Evolutionary conservation across 345 rosid species (phyloP).

Genomic region (Passiflora organensis): DNA sequence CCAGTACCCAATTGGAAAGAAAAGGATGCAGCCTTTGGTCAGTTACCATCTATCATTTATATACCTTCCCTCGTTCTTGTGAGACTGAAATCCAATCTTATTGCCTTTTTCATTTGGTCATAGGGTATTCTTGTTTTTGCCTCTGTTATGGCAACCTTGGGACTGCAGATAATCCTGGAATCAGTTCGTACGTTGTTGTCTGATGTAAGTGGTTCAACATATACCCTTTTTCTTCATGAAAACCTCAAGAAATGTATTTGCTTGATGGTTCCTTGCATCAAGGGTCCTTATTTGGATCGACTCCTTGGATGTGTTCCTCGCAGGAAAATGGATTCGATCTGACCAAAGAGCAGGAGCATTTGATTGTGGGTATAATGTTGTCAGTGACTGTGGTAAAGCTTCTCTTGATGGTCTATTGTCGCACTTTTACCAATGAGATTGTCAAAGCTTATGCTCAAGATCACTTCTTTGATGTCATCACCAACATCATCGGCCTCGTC

Average conservation of each 20-base stretch:
- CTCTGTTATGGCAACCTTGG: conserved; percentile 98
- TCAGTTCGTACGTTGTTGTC: conserved; percentile 65
- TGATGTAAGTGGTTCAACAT: conserved; percentile 43
- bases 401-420: conserved; percentile 68
- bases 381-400: conserved; percentile 87
- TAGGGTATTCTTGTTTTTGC: conserved; percentile 99
- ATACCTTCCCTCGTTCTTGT: no score
- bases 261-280: no score
- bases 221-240: no score
- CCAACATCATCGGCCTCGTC: conserved; percentile 84
- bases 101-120: no score
- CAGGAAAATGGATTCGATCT: conserved; percentile 69
- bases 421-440: conserved; percentile 75
- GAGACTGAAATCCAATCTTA: no score
- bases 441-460: conserved; percentile 97
- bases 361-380: conserved; percentile 96
- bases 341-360: conserved; percentile 66
- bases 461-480: conserved; percentile 93
- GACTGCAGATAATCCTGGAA: conserved; percentile 94
- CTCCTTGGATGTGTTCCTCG: no score
- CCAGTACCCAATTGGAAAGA: conserved; percentile 96
- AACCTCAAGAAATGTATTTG: no score
- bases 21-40: conserved; percentile 95
- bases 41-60: conserved; percentile 23
- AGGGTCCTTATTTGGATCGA: no score